phyloP scores from a whole-genome alignment of 768 basidiomycete genomes.

The Neoboletus brunneissimus region DNA sequence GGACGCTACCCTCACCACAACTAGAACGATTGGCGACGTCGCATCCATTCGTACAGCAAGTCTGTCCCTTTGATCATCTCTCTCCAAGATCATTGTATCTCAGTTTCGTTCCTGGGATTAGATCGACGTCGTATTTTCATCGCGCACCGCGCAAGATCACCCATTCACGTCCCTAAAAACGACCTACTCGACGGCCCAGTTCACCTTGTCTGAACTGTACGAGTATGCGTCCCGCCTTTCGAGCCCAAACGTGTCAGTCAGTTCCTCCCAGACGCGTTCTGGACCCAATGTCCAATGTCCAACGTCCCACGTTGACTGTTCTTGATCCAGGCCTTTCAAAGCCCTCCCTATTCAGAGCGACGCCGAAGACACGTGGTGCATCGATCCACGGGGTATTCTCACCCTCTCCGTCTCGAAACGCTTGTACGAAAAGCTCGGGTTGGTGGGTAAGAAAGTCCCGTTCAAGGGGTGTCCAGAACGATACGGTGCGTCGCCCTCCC shows the following conservation, averaged over 20 bases:
- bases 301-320: neutral
- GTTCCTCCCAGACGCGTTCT: neutral
- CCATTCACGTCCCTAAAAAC: conserved; percentile 42
- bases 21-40: conserved; percentile 35
- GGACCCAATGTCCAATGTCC: neutral
- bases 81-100: neutral
- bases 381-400: conserved; percentile 60
- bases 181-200: conserved; percentile 43
- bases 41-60: conserved; percentile 58
- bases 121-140: conserved; percentile 64
- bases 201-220: conserved; percentile 44
- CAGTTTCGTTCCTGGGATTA: conserved; percentile 28
- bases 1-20: conserved; percentile 26
- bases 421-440: conserved; percentile 59
- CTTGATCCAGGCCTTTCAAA: conserved; percentile 35
- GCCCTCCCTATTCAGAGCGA: conserved; percentile 32
- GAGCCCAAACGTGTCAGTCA: conserved; percentile 13
- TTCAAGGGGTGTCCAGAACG: conserved; percentile 49
- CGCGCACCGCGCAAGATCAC: conserved; percentile 37
- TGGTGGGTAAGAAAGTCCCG: conserved; percentile 53
- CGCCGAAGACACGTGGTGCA: conserved; percentile 63
- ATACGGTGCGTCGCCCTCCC: conserved; percentile 41
- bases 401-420: conserved; percentile 54
- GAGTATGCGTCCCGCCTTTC: conserved; percentile 33
- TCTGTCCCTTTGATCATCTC: conserved; percentile 21